Base-by-base conservation (phyloP, 305 asterid genomes). In the Solanum hybrid region DNA sequence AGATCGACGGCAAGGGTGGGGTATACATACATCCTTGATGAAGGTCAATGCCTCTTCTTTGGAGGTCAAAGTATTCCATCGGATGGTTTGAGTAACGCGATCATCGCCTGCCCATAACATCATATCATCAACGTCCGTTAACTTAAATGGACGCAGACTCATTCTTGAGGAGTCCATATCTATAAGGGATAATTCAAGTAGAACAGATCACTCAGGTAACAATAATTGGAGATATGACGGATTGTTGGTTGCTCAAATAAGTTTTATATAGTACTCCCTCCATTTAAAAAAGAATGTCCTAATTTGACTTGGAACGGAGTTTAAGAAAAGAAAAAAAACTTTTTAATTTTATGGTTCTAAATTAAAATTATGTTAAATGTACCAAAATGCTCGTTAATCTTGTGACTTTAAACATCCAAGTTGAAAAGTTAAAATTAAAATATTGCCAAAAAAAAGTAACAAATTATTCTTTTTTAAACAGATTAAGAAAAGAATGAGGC, bases 1-100 rank as follows among this genome's bases (percentile, higher is more conserved):
- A 0, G 95, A 91, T 80, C 93, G 91, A 10, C 91, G 92, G 95
- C 95, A 93, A 2, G 91, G 96, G 22, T 93, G 93, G 12, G 93
- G 95, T 46, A 82, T 56, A 11, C 87, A 85, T 2, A 88, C 85
- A 17, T 93, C 91, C 84, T 86, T 42, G 92, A 94, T 93, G 93
- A 93, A 94, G 85, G 88, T 90, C 79, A 85, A 20, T 11, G 96
- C 93, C 8, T 94, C 94, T 12, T 93, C 93, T 88, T 76, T 92
- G 5, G 94, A 91, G 35, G 91, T 81, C 85, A 93, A 22, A 9
- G 96, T 86, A 26, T 90, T 87, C 94, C 92, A 92, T 72, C 89
- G 82, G 87, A 90, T 86, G 78, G 78, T 72, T 13, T 76, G 73
- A 6, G 92, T 94, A 4, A 94, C 93, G 7, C 91, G 91, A 76